phyloP scores from a whole-genome alignment of 2,329 filamentous ascomycete species.

The Venturia pyrina region DNA sequence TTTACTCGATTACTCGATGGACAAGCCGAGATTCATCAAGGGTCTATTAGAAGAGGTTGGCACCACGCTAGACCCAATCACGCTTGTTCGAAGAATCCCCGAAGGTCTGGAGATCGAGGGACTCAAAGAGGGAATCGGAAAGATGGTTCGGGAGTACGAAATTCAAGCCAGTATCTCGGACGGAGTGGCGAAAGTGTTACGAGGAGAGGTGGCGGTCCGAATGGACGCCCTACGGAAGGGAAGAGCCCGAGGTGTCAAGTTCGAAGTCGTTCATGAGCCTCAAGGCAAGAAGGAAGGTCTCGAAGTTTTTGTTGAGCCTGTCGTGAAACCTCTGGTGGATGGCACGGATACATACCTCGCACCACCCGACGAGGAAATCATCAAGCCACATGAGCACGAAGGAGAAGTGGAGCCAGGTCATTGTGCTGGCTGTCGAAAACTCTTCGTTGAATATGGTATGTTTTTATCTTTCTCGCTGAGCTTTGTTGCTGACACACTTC shows the following conservation, averaged over 20 bases:
- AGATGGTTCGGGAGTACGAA: constrained; percentile 92
- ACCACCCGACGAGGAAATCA: constrained; percentile 14
- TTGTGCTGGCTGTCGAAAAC: constrained; percentile 29
- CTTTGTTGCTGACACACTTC: background rate
- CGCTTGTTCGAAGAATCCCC: constrained; percentile 79
- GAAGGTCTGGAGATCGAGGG: constrained; percentile 90
- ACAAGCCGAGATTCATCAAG: constrained; percentile 89
- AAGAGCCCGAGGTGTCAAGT: constrained; percentile 78
- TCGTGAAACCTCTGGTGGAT: constrained; percentile 12
- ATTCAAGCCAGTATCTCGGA: constrained; percentile 88
- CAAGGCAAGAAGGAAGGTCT: constrained; percentile 20
- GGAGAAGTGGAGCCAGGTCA: constrained; percentile 23
- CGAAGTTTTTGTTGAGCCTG: constrained; percentile 24
- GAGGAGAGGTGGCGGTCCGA: constrained; percentile 75
- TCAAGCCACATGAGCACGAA: constrained; percentile 11
- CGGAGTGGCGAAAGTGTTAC: constrained; percentile 76
- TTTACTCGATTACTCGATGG: constrained; percentile 90
- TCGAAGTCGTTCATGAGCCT: constrained; percentile 54
- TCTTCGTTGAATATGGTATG: constrained; percentile 29
- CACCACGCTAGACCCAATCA: constrained; percentile 85
- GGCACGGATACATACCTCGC: background rate
- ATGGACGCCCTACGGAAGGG: constrained; percentile 74
- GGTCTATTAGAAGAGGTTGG: constrained; percentile 88
- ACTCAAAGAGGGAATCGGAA: constrained; percentile 73
- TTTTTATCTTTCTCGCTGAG: background rate